Evolutionary conservation across 2,329 filamentous ascomycete species (phyloP), one percentile per base, ranked within the genome.

Genomic region (Bipolaris oryzae): DNA sequence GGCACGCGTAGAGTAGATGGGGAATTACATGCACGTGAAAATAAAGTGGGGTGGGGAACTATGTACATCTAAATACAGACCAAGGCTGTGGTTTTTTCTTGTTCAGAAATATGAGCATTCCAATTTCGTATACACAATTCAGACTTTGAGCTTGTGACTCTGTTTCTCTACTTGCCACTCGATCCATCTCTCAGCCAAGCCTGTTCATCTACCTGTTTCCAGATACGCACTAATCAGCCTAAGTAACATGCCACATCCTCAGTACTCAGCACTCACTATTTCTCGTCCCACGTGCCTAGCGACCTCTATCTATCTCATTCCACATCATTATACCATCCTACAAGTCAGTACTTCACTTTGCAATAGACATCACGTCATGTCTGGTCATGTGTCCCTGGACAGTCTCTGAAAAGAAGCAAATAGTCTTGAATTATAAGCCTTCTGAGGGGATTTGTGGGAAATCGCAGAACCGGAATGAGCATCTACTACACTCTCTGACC

Each of bases 1-100:
- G 95, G 95, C 91, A 84, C 72, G 94, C 95, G 71, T 91, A 42
- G 39, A 42, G 39, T 42, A 31, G 28, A 31, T 31, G 39, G 39
- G n/a, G 13, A 42, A 20, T 4, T 42, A 11, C 1, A 23, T 42
- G 7, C 18, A 9, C 9, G 13, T 20, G 18, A 42, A 15, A 42
- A 13, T 77, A 64, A 46, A 21, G 16, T 21, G 55, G 11, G 3
- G 11, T n/a, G 11, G 7, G 42, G 21, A 10, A 33, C 34, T 50
- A 41, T 50, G 43, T 51, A 58, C n/a, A 49, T 53, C 42, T 25
- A 57, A 50, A 52, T 48, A 44, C 42, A 56, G 15, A 44, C 35
- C 51, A 18, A 51, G 42, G 37, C n/a, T 37, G 18, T 35, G 15
- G n/a, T 18, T 15, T 21, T 48, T 46, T 38, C 18, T 35, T 34